Conservation (phyloP, 75 land plant species). For the Pseudotsuga menziesii region DNA sequence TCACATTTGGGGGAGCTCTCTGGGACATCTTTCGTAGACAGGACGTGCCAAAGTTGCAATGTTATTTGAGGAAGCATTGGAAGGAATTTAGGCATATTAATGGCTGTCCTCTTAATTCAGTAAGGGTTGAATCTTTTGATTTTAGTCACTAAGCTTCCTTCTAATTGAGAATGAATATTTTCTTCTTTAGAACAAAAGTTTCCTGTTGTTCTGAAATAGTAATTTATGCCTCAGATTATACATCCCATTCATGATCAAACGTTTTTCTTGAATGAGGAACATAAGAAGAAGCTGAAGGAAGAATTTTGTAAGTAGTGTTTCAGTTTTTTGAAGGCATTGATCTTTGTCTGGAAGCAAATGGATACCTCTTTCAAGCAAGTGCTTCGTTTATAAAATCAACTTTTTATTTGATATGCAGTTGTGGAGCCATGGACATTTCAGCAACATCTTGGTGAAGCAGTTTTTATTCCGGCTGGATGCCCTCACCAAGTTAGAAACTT, state of each 20-base stretch:
- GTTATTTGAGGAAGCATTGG: conserved; percentile 44
- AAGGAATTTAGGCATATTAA: conserved; percentile 25
- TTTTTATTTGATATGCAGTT: conserved; percentile 25
- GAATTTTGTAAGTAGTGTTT: conserved; percentile 35
- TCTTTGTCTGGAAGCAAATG: neutral
- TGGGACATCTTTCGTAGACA: conserved; percentile 76
- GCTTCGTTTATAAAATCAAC: neutral
- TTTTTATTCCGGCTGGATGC: conserved; percentile 80
- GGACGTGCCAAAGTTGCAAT: conserved; percentile 54
- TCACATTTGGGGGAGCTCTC: conserved; percentile 37
- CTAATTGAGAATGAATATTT: neutral
- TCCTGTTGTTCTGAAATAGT: neutral
- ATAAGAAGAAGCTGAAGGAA: conserved; percentile 46
- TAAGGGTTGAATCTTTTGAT: conserved; percentile 13
- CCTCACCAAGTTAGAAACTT: conserved; percentile 83
- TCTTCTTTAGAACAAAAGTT: neutral
- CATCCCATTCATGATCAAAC: conserved; percentile 49
- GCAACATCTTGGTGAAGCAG: conserved; percentile 71
- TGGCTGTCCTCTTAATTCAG: conserved; percentile 19
- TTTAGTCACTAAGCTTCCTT: neutral
- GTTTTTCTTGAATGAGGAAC: conserved; percentile 35
- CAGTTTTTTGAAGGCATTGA: neutral
- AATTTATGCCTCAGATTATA: conserved; percentile 22
- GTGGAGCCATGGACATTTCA: conserved; percentile 79
- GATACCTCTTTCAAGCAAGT: neutral